Conservation (phyloP, 2,329 filamentous ascomycete genomes). For the Scleromitrula shiraiana region DNA sequence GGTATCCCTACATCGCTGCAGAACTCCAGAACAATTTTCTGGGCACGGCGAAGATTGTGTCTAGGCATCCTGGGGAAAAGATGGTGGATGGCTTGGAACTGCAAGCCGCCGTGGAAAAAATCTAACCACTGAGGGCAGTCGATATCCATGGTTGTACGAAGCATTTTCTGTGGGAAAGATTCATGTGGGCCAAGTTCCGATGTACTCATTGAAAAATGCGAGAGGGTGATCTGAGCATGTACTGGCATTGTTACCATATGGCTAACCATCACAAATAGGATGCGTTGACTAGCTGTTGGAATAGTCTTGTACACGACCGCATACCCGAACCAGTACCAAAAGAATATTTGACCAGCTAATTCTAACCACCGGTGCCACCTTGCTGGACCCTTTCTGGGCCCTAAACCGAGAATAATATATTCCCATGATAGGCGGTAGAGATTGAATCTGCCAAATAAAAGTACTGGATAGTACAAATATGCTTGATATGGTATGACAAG, state of each 20-base stretch:
- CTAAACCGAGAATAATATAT: slow-evolving; percentile 62
- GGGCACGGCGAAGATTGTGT: slow-evolving; percentile 70
- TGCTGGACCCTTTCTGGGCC: slow-evolving; percentile 66
- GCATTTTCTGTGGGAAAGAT: slow-evolving; percentile 83
- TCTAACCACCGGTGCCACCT: slow-evolving; percentile 84
- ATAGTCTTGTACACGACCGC: slow-evolving; percentile 66
- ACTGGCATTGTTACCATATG: slow-evolving; percentile 75
- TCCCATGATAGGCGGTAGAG: slow-evolving; percentile 76
- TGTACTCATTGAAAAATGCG: slow-evolving; percentile 91
- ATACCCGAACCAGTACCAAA: slow-evolving; percentile 85
- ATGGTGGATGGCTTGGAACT: slow-evolving; percentile 86
- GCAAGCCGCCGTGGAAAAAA: slow-evolving; percentile 80
- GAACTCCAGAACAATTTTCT: slow-evolving; percentile 71
- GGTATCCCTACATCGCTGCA: slow-evolving; percentile 76
- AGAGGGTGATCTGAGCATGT: slow-evolving; percentile 84
- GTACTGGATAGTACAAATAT: slow-evolving; percentile 75
- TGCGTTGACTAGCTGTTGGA: slow-evolving; percentile 58
- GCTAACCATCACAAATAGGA: slow-evolving; percentile 70
- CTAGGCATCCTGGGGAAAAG: slow-evolving; percentile 76
- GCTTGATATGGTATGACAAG: slow-evolving; percentile 66
- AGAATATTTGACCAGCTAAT: slow-evolving; percentile 65
- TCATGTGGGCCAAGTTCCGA: slow-evolving; percentile 75
- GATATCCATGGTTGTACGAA: slow-evolving; percentile 89
- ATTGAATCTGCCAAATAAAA: slow-evolving; percentile 79
- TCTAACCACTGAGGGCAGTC: slow-evolving; percentile 84